These are phyloP conservation scores for Cladosporium sp. DNA, from an alignment of 2,329 filamentous ascomycete genomes.

Conservation along the genomic window DNA sequence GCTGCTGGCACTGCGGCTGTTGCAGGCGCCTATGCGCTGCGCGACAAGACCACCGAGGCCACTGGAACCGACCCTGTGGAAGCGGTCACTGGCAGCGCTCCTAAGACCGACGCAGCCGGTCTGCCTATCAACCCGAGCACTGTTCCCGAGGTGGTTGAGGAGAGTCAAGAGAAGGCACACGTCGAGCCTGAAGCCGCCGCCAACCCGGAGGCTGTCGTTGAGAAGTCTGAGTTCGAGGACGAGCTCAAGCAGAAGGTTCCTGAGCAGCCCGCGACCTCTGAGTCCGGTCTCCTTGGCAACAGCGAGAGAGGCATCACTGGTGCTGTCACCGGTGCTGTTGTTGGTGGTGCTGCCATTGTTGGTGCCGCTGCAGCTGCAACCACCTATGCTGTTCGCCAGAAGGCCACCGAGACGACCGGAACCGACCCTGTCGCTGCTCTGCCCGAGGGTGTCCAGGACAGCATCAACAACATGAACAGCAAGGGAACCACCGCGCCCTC, in stretches of 20 bases:
- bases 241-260: conserved; percentile 64
- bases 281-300: conserved; percentile 31
- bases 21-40: conserved; percentile 33
- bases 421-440: conserved; percentile 45
- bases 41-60: conserved; percentile 36
- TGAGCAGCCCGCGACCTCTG: conserved; percentile 23
- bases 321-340: conserved; percentile 38
- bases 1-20: conserved; percentile 41
- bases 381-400: conserved; percentile 33
- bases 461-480: conserved; percentile 37
- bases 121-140: conserved; percentile 2
- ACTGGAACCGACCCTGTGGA: conserved; percentile 48
- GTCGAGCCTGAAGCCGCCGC: conserved; percentile 63
- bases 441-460: conserved; percentile 37
- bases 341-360: conserved; percentile 43
- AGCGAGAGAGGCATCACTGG: conserved; percentile 12
- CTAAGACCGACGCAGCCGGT: conserved; percentile 5
- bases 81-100: conserved; percentile 44
- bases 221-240: conserved; percentile 54
- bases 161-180: conserved; percentile 64
- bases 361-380: conserved; percentile 39
- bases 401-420: conserved; percentile 37
- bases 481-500: conserved; percentile 15
- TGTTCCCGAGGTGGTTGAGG: conserved; percentile 61
- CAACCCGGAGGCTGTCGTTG: conserved; percentile 49